Conservation (phyloP, 2,329 filamentous ascomycete genomes). For the Aureobasidium lini region DNA sequence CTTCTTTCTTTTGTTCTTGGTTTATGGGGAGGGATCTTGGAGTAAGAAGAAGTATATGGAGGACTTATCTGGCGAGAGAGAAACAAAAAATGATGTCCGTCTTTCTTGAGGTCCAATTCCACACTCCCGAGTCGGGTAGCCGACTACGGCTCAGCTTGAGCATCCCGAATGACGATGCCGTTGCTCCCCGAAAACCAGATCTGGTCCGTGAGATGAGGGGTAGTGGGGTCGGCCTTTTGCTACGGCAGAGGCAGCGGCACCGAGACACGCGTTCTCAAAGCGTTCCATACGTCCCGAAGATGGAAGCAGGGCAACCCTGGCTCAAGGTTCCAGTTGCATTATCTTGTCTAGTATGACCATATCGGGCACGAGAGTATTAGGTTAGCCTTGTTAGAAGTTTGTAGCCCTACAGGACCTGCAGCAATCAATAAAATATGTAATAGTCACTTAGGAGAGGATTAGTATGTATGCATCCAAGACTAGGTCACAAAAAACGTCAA, state of each 20-base stretch:
- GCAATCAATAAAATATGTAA: too few species aligned
- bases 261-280: neutral
- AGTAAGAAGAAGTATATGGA: neutral
- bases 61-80: neutral
- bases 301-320: neutral
- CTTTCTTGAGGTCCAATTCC: neutral
- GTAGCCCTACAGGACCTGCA: too few species aligned
- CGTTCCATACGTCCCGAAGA: neutral
- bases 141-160: neutral
- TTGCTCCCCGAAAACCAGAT: neutral
- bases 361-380: too few species aligned
- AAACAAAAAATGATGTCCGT: neutral
- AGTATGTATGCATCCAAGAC: conserved; percentile 9
- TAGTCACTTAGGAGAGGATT: too few species aligned
- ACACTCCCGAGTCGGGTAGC: conserved; percentile 1
- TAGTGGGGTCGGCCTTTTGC: neutral
- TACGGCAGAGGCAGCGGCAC: conserved; percentile 1
- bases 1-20: neutral
- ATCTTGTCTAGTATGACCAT: too few species aligned
- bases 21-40: too few species aligned
- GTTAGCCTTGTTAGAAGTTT: too few species aligned
- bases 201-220: conserved; percentile 4
- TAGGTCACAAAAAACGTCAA: conserved; percentile 27
- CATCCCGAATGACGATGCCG: conserved; percentile 12
- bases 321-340: neutral